Conservation (phyloP, 2,329 filamentous ascomycete genomes). For the Fusarium sp. region DNA sequence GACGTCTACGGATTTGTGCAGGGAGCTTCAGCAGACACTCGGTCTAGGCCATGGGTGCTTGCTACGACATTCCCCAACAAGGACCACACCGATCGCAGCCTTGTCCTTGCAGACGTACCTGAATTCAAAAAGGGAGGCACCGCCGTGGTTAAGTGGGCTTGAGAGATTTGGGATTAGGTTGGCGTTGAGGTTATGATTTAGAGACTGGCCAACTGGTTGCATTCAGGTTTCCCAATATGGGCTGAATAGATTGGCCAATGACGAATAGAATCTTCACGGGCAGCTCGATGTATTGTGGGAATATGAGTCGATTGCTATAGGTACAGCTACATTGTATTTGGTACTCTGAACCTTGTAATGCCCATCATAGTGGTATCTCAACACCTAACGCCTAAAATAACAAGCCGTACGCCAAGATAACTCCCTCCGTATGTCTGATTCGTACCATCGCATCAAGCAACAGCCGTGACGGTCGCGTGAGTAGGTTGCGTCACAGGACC, state of each 20-base stretch:
- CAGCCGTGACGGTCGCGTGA: constrained; percentile 17
- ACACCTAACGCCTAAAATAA: constrained; percentile 47
- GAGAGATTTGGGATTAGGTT: constrained; percentile 20
- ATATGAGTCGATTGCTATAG: background rate
- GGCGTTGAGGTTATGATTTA: constrained; percentile 43
- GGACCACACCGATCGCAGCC: constrained; percentile 78
- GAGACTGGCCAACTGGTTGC: constrained; percentile 6
- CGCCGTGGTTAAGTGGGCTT: constrained; percentile 73
- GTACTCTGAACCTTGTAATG: constrained; percentile 23
- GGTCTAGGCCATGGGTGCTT: constrained; percentile 77
- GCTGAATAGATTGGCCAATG: constrained; percentile 28
- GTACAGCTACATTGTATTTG: constrained; percentile 10
- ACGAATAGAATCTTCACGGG: constrained; percentile 20
- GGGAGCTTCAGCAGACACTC: constrained; percentile 71
- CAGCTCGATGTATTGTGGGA: background rate
- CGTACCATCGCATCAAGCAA: constrained; percentile 19
- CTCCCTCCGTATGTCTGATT: constrained; percentile 5
- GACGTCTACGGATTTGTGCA: constrained; percentile 84
- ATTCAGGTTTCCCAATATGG: constrained; percentile 19
- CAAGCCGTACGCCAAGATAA: constrained; percentile 15
- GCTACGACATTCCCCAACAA: constrained; percentile 89
- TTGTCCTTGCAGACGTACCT: constrained; percentile 71
- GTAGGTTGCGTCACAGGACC: constrained; percentile 55
- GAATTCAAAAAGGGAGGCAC: constrained; percentile 78
- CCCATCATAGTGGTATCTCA: constrained; percentile 49